These are phyloP conservation scores for Neopestalotiopsis rosae DNA, from an alignment of 2,329 filamentous ascomycete genomes.

Conservation along the genomic window DNA sequence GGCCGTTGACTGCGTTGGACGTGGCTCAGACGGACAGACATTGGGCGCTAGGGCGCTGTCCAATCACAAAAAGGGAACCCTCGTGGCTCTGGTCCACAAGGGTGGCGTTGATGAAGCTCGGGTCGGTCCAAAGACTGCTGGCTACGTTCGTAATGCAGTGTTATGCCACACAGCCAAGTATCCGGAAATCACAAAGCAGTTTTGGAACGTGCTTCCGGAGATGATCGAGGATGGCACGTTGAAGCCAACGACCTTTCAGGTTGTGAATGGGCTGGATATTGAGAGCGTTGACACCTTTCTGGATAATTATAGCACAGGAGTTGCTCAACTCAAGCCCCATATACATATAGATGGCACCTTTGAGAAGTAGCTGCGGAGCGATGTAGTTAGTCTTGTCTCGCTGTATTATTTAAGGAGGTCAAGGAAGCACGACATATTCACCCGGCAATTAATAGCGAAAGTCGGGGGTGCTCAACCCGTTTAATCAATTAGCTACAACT, in stretches of 20 bases:
- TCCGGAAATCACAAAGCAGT: not conserved
- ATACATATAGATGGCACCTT: not conserved
- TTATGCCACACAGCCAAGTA: not conserved
- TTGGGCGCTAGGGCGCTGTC: not conserved
- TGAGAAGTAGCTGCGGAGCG: not conserved
- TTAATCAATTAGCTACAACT: too few relatives aligned
- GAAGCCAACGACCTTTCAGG: not conserved
- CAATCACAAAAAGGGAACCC: not conserved
- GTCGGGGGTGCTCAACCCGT: too few relatives aligned
- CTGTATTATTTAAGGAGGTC: too few relatives aligned
- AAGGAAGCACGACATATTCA: too few relatives aligned
- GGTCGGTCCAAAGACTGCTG: not conserved
- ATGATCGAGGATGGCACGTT: not conserved
- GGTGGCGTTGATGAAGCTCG: not conserved
- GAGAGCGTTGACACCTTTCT: not conserved
- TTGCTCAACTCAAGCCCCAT: not conserved
- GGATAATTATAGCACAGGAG: not conserved
- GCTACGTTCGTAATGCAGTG: not conserved
- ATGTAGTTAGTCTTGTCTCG: too few relatives aligned
- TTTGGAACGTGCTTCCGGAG: not conserved
- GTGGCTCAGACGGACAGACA: not conserved
- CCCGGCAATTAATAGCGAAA: too few relatives aligned
- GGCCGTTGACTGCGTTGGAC: not conserved
- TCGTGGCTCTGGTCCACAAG: not conserved
- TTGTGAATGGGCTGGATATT: not conserved